Conservation (phyloP, 495 filamentous ascomycete genomes). For the Neurospora discreta region DNA sequence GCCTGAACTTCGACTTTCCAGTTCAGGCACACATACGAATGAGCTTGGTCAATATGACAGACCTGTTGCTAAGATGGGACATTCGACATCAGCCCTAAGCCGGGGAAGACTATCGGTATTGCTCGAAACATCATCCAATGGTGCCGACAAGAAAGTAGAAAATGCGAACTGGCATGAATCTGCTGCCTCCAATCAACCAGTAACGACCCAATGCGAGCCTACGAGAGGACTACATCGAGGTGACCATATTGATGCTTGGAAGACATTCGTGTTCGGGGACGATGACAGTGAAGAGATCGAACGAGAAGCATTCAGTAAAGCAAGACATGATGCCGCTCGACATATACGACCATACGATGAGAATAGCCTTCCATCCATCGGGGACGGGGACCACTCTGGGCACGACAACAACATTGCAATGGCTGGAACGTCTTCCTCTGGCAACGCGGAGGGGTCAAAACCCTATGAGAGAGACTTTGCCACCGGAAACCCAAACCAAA, state of each 20-base stretch:
- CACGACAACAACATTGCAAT: constrained; percentile 10
- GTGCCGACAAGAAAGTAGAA: neutral
- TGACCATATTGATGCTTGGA: constrained; percentile 26
- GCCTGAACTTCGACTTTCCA: neutral
- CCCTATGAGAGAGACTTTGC: neutral
- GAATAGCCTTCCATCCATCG: neutral
- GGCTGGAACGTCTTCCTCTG: constrained; percentile 3
- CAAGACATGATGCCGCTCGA: constrained; percentile 23
- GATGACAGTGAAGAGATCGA: constrained; percentile 24
- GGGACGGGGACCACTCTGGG: constrained; percentile 3
- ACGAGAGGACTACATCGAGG: neutral
- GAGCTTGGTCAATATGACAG: neutral
- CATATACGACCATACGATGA: constrained; percentile 17
- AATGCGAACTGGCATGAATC: neutral
- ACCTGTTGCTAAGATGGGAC: neutral
- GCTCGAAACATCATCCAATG: neutral
- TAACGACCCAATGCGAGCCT: neutral
- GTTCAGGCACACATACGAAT: neutral
- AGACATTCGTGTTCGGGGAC: constrained; percentile 26
- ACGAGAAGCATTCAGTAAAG: constrained; percentile 21
- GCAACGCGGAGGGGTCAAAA: neutral
- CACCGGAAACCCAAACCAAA: neutral
- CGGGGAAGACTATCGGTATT: neutral
- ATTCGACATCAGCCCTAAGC: neutral
- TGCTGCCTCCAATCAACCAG: neutral